phyloP scores from a whole-genome alignment of 2,329 filamentous ascomycete species.

The Teratosphaeria gauchensis region DNA sequence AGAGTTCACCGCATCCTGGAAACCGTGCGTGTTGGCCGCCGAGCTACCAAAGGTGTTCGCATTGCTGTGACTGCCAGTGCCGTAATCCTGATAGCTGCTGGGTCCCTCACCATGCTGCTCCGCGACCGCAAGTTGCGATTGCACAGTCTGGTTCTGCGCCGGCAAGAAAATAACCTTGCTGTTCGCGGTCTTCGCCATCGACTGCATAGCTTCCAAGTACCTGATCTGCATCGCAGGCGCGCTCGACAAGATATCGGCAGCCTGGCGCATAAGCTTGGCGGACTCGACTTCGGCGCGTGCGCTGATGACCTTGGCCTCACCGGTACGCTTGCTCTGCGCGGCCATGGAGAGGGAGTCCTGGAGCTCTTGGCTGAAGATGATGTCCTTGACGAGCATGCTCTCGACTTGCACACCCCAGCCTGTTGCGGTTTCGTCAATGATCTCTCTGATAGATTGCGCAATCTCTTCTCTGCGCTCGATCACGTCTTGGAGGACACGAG shows the following conservation, averaged over 20 bases:
- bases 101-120: slow-evolving; percentile 48
- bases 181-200: slow-evolving; percentile 92
- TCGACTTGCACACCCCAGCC: slow-evolving; percentile 96
- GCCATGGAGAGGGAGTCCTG: slow-evolving; percentile 98
- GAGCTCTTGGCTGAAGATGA: slow-evolving; percentile 90
- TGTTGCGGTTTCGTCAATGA: slow-evolving; percentile 75
- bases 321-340: slow-evolving; percentile 94
- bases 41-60: slow-evolving; percentile 3
- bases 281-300: slow-evolving; percentile 93
- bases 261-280: slow-evolving; percentile 82
- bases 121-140: slow-evolving; percentile 40
- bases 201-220: slow-evolving; percentile 97
- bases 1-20: slow-evolving; percentile 74
- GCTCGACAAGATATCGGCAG: slow-evolving; percentile 82
- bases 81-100: slow-evolving; percentile 33
- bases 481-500: slow-evolving; percentile 90
- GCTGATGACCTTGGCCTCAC: slow-evolving; percentile 96
- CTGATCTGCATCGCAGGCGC: slow-evolving; percentile 97
- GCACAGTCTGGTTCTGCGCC: slow-evolving; percentile 37
- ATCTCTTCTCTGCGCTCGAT: slow-evolving; percentile 98
- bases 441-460: slow-evolving; percentile 63
- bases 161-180: slow-evolving; percentile 80
- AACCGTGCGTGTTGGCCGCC: slow-evolving; percentile 33
- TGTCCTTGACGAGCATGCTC: slow-evolving; percentile 98
- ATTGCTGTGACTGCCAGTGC: slow-evolving; percentile 7